Evolutionary conservation across 2,329 filamentous ascomycete species (phyloP), one percentile per base, ranked within the genome.

Genomic region (Camillea tinctor): DNA sequence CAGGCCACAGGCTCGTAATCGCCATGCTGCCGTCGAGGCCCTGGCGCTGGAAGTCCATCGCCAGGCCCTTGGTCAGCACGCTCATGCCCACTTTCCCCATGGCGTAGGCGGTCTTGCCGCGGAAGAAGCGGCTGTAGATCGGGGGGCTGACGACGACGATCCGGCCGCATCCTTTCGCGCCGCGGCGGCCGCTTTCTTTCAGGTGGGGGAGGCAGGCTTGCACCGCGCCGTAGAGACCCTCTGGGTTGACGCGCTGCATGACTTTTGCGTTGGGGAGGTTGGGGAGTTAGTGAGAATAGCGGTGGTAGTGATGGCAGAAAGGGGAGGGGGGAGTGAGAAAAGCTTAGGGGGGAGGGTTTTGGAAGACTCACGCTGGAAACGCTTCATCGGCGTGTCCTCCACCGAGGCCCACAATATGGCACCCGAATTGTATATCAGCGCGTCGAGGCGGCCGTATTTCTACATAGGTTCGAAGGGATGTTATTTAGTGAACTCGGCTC

Each of bases 371-470:
- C 36, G 83, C 72, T 87, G 86, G 76, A 92, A 94, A n/a, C 90
- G 83, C 74, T 89, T 90, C 64, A 89, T 78, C 0, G 90, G 88
- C 0, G 91, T 94, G 52, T 87, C 84, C 55, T 87, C 83, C 0
- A 96, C 86, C 1, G 88, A 83, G 0, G 88, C 84, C 91, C 91
- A 94, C 88, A 89, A 95, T 66, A 96, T 93, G 2, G 92, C 92
- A 49, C 92, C 92, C 0, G 88, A 88, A 73, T 95, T 96, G 79
- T 96, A 96, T 54, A 95, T 74, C 2, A 96, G 76, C 0, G 89
- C 88, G 71, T 95, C 91, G 3, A 96, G 78, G 21, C 83, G 83
- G 50, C 82, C 81, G 68, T 89, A 88, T 4, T 74, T 78, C 68
- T 85, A 64, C 11, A 50, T n/a, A n/a, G n/a, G n/a, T n/a, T n/a